These are phyloP conservation scores for Breviolum minutum DNA, from an alignment of 73 alveolate species.

Conservation along the genomic window DNA sequence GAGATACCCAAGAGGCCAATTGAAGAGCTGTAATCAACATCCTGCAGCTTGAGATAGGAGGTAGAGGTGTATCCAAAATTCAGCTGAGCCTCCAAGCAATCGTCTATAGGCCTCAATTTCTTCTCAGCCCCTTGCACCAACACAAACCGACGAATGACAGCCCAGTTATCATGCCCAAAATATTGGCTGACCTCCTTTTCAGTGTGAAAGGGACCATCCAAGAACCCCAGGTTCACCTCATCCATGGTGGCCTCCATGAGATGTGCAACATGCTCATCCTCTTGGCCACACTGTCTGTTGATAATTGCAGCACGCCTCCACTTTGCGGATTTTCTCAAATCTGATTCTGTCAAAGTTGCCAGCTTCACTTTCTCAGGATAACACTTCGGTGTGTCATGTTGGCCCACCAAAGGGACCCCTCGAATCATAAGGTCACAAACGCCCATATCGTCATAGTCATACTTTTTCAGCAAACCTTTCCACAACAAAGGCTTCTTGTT, in stretches of 20 bases:
- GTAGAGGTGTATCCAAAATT: not conserved
- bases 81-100: not conserved
- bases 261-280: not conserved
- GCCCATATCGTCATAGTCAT: not conserved
- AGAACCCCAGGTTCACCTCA: not conserved
- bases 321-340: not conserved
- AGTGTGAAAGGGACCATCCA: not conserved
- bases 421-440: not conserved
- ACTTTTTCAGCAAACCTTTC: not conserved
- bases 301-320: no score
- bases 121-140: constrained; percentile 4
- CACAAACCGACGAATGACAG: not conserved
- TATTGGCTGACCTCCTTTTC: not conserved
- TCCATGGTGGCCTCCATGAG: not conserved
- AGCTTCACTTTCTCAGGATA: not conserved
- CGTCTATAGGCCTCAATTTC: constrained; percentile 10
- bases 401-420: constrained; percentile 2
- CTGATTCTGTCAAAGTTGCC: not conserved
- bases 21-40: not conserved
- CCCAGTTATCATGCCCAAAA: not conserved
- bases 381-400: not conserved
- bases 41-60: constrained; percentile 3
- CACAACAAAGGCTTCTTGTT: not conserved
- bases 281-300: not conserved
- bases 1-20: not conserved